Evolutionary conservation across 2,329 filamentous ascomycete genomes (phyloP), one percentile per base, ranked within the genome.

Genomic region (Epichloe brachyelytri): DNA sequence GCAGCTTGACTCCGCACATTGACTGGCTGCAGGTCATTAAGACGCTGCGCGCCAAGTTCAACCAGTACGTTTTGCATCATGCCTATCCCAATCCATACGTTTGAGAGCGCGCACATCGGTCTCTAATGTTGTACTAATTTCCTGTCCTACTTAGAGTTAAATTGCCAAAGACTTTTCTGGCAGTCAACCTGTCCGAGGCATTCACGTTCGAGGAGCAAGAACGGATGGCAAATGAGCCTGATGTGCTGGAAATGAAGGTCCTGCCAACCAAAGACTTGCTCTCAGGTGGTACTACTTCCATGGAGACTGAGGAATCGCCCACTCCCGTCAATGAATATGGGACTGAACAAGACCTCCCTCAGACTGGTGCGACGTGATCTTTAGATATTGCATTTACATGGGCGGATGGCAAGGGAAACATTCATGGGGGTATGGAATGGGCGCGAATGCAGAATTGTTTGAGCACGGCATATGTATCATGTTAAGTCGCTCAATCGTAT

Each of bases 11-110:
- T 3, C 80, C 87, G 3, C 94, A 98, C 68, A 82, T 83, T 38
- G 88, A 98, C 66, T 98, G 93, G 91, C 91, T 94, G 69, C 81
- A 91, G 60, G 87, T 98, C n/a, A 87, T 98, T 58, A 90, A 95
- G 69, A 97, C 90, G 2, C 72, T 98, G 56, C 82, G 90, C 57
- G 91, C 87, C 47, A 97, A 95, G 62, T 97, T 98, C 63, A 87
- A 95, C 63, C 89, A 89, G 86, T 91, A 76, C 71, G 85, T 75
- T 53, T 46, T 2, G 7, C 38, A 30, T 37, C 33, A 39, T 26
- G 33, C 15, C 3, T 19, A 8, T 33, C 38, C 38, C 45, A 38
- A 52, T 57, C 22, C 58, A 52, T 54, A 54, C 53, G 22, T 11
- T 46, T 39, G n/a, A 38, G 37, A n/a, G 37, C 37, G n/a, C n/a